Evolutionary conservation across 345 rosid species (phyloP), one percentile per base, ranked within the genome.

Genomic region (Brassica juncea): DNA sequence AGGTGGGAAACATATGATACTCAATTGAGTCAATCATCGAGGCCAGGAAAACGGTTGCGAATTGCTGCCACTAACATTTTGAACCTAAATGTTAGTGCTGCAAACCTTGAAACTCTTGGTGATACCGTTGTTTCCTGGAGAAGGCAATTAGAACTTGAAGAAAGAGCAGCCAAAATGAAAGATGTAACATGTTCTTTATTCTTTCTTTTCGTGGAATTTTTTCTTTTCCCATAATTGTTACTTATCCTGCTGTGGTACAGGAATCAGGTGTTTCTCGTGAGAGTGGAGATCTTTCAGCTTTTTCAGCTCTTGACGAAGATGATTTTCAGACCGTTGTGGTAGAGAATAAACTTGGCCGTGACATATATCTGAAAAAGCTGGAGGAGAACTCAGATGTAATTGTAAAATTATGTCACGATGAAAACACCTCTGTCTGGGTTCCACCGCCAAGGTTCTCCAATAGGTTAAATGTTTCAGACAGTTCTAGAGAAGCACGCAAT

Each of bases 381-480:
- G 97, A 87, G 82, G 92, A 87, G 70, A 85, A 90, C 81, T 83
- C 83, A 28, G 88, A 86, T 68, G 77, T 73, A 11, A 87, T 88
- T 63, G 88, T 87, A 52, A 84, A 86, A 57, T 87, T 95, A 42
- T 85, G 80, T 80, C 86, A 89, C 82, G 85, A 86, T 71, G 90
- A 89, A 68, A 81, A 71, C 61, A 65, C 85, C 72, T 81, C 89
- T 77, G 85, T 93, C 37, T 91, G 99, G 97, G 85, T 95, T 83
- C 99, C 98, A 72, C 98, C 99, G 73, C 92, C 96, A 42, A 90
- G 97, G 82, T 93, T 95, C 81, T 89, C 94, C 15, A 96, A 95
- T 81, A 86, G 93, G 76, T 77, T 93, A 77, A 91, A 89, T 83
- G 86, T 89, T 81, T 88, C 94, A 37, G 94, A 95, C 82, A 91